Conservation (phyloP, 2,329 filamentous ascomycete genomes). For the Diaporthe vaccinii region DNA sequence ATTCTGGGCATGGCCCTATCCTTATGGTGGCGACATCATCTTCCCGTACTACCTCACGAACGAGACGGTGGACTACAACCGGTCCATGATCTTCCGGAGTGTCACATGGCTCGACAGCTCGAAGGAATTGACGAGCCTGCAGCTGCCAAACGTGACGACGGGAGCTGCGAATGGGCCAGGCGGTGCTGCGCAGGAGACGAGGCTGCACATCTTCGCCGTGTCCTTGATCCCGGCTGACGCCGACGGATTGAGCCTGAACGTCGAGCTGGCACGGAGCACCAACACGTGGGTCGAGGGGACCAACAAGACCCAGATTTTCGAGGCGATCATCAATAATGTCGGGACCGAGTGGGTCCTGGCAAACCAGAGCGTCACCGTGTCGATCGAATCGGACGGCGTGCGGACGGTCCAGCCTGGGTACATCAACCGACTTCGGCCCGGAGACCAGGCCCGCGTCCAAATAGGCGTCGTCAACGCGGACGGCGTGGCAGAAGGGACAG, state of each 20-base stretch:
- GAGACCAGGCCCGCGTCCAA: constrained; percentile 40
- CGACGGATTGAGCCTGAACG: constrained; percentile 1
- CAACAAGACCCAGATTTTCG: constrained; percentile 39
- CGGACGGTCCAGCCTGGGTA: constrained; percentile 36
- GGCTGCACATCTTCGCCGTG: constrained; percentile 39
- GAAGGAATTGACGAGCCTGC: constrained; percentile 40
- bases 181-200: constrained; percentile 25
- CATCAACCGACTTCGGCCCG: constrained; percentile 40
- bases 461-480: constrained; percentile 36
- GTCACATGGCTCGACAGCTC: constrained; percentile 42
- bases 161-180: constrained; percentile 30
- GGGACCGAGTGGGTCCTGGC: constrained; percentile 37
- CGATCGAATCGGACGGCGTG: constrained; percentile 36
- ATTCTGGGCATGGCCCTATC: constrained; percentile 43
- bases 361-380: constrained; percentile 37
- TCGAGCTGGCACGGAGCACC: constrained; percentile 38
- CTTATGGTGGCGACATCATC: constrained; percentile 43
- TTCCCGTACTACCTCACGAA: constrained; percentile 43
- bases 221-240: constrained; percentile 25
- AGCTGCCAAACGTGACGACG: constrained; percentile 37
- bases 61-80: constrained; percentile 41
- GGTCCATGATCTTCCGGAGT: constrained; percentile 43
- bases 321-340: constrained; percentile 39
- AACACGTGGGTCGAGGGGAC: constrained; percentile 40
- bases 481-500: constrained; percentile 30